A percentile compares a stretch with the other conserved stretches of the same genome.
These are phyloP conservation scores for Alternaria alternata DNA, from an alignment of 2,329 filamentous ascomycete genomes.

Conservation along the genomic window DNA sequence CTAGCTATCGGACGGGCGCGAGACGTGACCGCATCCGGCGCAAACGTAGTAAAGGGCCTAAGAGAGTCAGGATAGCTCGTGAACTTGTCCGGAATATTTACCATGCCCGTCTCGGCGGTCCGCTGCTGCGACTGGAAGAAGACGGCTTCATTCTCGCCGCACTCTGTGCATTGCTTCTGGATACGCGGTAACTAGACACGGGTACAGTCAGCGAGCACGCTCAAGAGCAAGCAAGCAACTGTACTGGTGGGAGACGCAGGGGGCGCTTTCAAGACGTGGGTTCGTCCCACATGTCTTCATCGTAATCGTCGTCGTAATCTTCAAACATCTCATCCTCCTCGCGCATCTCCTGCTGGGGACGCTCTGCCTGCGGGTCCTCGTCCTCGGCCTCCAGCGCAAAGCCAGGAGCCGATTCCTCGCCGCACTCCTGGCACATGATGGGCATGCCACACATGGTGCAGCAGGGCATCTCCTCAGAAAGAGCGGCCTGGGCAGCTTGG, in stretches of 20 bases:
- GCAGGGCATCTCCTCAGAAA: constrained; percentile 52
- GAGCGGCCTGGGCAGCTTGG: constrained; percentile 36
- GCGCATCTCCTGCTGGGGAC: constrained; percentile 26
- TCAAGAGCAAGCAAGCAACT: constrained; percentile 48
- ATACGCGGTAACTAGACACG: constrained; percentile 83
- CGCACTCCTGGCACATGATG: constrained; percentile 63
- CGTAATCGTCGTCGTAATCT: constrained; percentile 34
- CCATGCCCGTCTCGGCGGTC: constrained; percentile 97
- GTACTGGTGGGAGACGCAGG: constrained; percentile 29
- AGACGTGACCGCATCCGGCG: constrained; percentile 91
- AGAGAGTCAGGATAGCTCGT: constrained; percentile 20
- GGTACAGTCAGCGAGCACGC: constrained; percentile 49
- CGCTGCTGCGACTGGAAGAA: constrained; percentile 99
- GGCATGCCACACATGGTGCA: constrained; percentile 67
- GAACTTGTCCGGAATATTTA: constrained; percentile 52
- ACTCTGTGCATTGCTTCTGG: constrained; percentile 84
- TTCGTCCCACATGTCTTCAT: constrained; percentile 42
- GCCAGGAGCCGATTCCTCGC: constrained; percentile 54
- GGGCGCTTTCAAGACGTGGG: constrained; percentile 40
- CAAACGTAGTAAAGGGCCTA: constrained; percentile 73
- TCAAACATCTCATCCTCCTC: constrained; percentile 20
- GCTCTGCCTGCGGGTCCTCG: constrained; percentile 35
- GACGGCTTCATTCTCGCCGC: constrained; percentile 87
- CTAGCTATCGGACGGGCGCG: constrained; percentile 51
- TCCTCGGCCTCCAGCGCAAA: constrained; percentile 56